Conservation (phyloP, 2,329 filamentous ascomycete species). For the Penicillium brasilianum region DNA sequence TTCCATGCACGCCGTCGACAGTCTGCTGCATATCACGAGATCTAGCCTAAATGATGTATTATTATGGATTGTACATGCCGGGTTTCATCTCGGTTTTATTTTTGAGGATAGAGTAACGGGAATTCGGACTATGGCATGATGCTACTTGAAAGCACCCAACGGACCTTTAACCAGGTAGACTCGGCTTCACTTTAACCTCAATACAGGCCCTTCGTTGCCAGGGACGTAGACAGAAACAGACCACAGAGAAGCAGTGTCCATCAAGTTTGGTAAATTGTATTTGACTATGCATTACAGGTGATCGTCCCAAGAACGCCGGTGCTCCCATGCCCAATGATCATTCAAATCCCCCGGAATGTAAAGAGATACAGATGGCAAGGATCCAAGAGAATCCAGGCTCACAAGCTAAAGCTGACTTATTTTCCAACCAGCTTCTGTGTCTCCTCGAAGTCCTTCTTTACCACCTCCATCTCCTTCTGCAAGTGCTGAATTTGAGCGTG, state of each 20-base stretch:
- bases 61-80: conserved; percentile 38
- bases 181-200: neutral
- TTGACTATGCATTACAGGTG: conserved; percentile 31
- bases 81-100: conserved; percentile 24
- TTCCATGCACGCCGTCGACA: conserved; percentile 3
- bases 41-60: conserved; percentile 38
- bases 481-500: conserved; percentile 60
- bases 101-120: conserved; percentile 29
- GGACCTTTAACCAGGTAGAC: neutral
- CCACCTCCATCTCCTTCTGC: conserved; percentile 63
- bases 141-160: neutral
- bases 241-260: neutral
- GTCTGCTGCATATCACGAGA: conserved; percentile 9
- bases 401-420: conserved; percentile 17
- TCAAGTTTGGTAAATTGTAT: conserved; percentile 21
- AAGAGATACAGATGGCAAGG: conserved; percentile 8
- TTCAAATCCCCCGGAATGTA: conserved; percentile 18
- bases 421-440: conserved; percentile 52
- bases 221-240: neutral
- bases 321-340: conserved; percentile 30
- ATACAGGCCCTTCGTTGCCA: neutral
- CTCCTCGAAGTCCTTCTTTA: conserved; percentile 64
- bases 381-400: conserved; percentile 13
- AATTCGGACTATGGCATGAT: conserved; percentile 9
- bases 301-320: conserved; percentile 29